Evolutionary conservation across 2,329 filamentous ascomycete species (phyloP).

Genomic region (Arthrocladium fulminans): DNA sequence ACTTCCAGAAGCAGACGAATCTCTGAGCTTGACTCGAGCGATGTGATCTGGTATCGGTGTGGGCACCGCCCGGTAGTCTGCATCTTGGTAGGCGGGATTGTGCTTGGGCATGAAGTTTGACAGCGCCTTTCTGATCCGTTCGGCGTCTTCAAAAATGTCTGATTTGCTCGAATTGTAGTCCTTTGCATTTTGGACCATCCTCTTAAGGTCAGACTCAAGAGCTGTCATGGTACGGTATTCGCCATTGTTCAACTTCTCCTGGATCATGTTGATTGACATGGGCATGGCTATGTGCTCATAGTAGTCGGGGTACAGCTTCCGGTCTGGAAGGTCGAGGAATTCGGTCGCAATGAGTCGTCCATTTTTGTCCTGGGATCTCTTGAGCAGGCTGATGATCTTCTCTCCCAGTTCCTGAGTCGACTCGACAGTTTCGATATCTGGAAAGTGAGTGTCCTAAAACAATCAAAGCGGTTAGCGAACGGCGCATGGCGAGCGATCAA

Average conservation of each 20-base stretch:
- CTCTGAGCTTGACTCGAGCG: constrained; percentile 29
- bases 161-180: constrained; percentile 69
- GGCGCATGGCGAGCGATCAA: background rate
- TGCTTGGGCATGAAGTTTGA: constrained; percentile 81
- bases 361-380: constrained; percentile 70
- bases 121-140: constrained; percentile 74
- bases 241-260: constrained; percentile 60
- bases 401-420: constrained; percentile 64
- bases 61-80: constrained; percentile 60
- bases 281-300: constrained; percentile 70
- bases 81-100: constrained; percentile 70
- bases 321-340: constrained; percentile 63
- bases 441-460: constrained; percentile 22
- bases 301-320: constrained; percentile 53
- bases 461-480: constrained; percentile 10
- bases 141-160: constrained; percentile 69
- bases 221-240: constrained; percentile 63
- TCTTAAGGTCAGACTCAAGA: constrained; percentile 77
- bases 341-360: constrained; percentile 65
- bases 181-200: constrained; percentile 81
- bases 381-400: constrained; percentile 65
- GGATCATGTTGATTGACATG: constrained; percentile 67
- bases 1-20: constrained; percentile 7
- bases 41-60: constrained; percentile 57
- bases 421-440: constrained; percentile 49